phyloP scores from a whole-genome alignment of 2,329 filamentous ascomycete genomes.

The Botrytis aclada region DNA sequence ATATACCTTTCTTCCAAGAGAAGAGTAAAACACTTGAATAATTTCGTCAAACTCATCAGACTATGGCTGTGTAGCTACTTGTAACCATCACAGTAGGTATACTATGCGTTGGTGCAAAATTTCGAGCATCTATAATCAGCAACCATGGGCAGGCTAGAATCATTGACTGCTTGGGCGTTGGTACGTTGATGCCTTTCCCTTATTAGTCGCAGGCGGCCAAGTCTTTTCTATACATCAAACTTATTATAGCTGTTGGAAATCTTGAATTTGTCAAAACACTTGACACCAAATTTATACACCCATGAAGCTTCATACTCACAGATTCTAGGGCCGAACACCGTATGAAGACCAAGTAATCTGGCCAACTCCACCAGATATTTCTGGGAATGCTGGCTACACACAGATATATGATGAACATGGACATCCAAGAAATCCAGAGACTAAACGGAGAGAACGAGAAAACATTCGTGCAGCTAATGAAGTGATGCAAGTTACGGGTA shows the following conservation, averaged over 20 bases:
- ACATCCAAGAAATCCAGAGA: constrained; percentile 37
- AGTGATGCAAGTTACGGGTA: constrained; percentile 39
- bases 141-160: constrained; percentile 27
- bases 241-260: background rate
- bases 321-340: constrained; percentile 35
- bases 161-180: constrained; percentile 31
- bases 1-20: background rate
- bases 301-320: background rate
- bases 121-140: background rate
- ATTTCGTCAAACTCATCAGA: background rate
- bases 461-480: constrained; percentile 39
- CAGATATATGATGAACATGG: constrained; percentile 38
- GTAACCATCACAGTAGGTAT: background rate
- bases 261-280: background rate
- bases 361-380: constrained; percentile 15
- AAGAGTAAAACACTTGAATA: background rate
- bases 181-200: constrained; percentile 23
- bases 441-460: constrained; percentile 35
- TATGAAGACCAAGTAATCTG: constrained; percentile 37
- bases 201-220: background rate
- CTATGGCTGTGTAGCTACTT: background rate
- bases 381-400: constrained; percentile 11
- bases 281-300: background rate
- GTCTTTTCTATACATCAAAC: background rate
- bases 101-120: background rate